Base-by-base conservation (phyloP, 1,139 yeast species). In the Sugiyamaella grinbergsii region DNA sequence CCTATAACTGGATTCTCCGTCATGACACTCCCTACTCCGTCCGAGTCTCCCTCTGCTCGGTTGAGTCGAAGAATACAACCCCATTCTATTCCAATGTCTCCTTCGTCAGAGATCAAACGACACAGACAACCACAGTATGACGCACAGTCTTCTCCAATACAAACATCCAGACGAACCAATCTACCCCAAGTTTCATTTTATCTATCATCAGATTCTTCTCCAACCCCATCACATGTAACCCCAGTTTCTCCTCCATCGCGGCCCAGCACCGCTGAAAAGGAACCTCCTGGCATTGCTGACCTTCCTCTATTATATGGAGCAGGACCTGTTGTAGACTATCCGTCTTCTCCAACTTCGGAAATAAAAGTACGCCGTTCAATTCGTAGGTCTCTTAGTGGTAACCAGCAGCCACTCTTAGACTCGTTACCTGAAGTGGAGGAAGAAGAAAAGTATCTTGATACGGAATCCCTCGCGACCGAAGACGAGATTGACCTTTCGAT, bases 301-400 rank as follows among this genome's bases (percentile, higher is more conserved):
- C 29, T 53, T 23, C 37, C 29, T 2, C 51, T 53, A 1, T 16
- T 47, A 13, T 44, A 51, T 41, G 53, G 56, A 11, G 52, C 54
- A 4, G 59, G 58, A 0, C 58, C 57, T 2, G 54, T 41, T 18
- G 39, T 56, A 3, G 53, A 49, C 20, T 42, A 49, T 26, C 59
- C 59, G 2, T 19, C 47, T 19, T 56, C 59, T 11, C 59, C 59
- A 3, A 55, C 59, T 2, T 52, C 54, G 8, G 24, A 29, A 18
- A 2, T 41, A 15, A 19, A 37, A 5, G 19, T 29, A 10, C 22
- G 45, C n/a, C 33, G 38, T 8, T 41, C 45, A 3, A 20, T n/a
- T 16, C 45, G 45, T 19, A 19, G 29, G 37, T 32, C 38, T n/a
- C 6, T 13, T 22, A n/a, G 32, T 4, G n/a, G n/a, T n/a, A n/a